phyloP scores from a whole-genome alignment of 805 yeast genomes.

The Spathaspora hagerdaliae region DNA sequence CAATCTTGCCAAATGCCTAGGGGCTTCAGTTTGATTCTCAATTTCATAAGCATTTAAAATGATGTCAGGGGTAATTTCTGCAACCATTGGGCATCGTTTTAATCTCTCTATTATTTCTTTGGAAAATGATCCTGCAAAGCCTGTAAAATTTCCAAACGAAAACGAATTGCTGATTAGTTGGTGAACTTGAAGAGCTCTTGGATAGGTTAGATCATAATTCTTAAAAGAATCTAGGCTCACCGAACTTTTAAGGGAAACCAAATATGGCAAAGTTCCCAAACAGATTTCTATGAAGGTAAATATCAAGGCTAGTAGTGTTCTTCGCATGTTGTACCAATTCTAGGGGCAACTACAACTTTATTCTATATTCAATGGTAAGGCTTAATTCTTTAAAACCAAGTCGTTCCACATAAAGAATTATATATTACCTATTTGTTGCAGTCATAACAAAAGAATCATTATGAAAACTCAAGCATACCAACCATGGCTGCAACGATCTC shows the following conservation, averaged over 20 bases:
- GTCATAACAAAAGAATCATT: too few relatives aligned
- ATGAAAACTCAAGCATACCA: too few relatives aligned
- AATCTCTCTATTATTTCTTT: slow-evolving; percentile 44
- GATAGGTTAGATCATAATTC: slow-evolving; percentile 37
- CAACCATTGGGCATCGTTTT: slow-evolving; percentile 57
- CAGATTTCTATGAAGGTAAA: background rate
- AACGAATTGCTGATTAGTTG: slow-evolving; percentile 48
- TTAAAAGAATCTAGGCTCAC: slow-evolving; percentile 47
- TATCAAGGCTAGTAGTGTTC: background rate
- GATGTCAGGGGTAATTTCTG: slow-evolving; percentile 66
- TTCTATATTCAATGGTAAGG: too few relatives aligned
- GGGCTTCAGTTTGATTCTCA: slow-evolving; percentile 42
- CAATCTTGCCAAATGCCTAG: slow-evolving; percentile 64
- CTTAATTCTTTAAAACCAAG: too few relatives aligned
- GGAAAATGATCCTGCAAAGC: slow-evolving; percentile 62
- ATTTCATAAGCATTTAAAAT: slow-evolving; percentile 52
- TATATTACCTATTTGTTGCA: too few relatives aligned
- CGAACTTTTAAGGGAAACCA: slow-evolving; percentile 50
- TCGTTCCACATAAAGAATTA: too few relatives aligned
- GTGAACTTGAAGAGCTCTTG: slow-evolving; percentile 38
- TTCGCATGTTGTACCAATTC: background rate
- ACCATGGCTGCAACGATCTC: too few relatives aligned
- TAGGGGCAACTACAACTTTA: too few relatives aligned
- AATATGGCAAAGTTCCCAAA: slow-evolving; percentile 22
- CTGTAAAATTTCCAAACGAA: slow-evolving; percentile 69